Evolutionary conservation across 2,329 filamentous ascomycete species (phyloP).

Genomic region (Periconia sp.): DNA sequence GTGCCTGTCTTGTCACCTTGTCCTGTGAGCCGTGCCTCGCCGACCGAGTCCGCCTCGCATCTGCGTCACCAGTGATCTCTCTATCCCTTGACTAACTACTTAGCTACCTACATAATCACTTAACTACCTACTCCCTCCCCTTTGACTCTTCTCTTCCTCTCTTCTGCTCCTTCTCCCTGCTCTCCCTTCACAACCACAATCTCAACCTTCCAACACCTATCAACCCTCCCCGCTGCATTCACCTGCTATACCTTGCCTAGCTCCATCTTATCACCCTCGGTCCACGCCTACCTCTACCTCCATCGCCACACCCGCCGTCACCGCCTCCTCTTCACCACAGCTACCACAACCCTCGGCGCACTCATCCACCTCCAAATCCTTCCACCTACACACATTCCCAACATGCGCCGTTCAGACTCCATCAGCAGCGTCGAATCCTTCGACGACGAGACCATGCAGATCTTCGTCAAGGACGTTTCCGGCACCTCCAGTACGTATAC

Average conservation of each 20-base stretch:
- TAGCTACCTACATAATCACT: not conserved
- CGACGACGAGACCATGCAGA: constrained; percentile 59
- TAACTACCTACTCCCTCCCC: not conserved
- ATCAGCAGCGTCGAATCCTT: constrained; percentile 47
- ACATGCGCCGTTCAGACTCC: constrained; percentile 41
- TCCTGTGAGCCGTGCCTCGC: not conserved
- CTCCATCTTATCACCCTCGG: not conserved
- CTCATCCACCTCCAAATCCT: not conserved
- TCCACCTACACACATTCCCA: constrained; percentile 11
- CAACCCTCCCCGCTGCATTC: not conserved
- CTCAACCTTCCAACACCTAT: not conserved
- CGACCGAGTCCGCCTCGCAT: constrained; percentile 1
- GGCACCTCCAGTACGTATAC: constrained; percentile 56
- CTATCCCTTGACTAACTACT: not conserved
- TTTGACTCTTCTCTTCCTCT: not conserved
- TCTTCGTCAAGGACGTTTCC: constrained; percentile 62
- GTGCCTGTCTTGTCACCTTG: too few relatives aligned
- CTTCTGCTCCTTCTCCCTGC: not conserved
- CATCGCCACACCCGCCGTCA: constrained; percentile 1
- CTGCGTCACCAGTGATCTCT: constrained; percentile 4
- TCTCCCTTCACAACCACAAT: not conserved
- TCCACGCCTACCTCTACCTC: not conserved
- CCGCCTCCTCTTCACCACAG: not conserved
- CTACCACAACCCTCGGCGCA: not conserved
- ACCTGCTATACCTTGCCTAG: not conserved